Evolutionary conservation across 441 rosid species (phyloP), one percentile per base, ranked within the genome.

Genomic region (Bruguiera hainesii): DNA sequence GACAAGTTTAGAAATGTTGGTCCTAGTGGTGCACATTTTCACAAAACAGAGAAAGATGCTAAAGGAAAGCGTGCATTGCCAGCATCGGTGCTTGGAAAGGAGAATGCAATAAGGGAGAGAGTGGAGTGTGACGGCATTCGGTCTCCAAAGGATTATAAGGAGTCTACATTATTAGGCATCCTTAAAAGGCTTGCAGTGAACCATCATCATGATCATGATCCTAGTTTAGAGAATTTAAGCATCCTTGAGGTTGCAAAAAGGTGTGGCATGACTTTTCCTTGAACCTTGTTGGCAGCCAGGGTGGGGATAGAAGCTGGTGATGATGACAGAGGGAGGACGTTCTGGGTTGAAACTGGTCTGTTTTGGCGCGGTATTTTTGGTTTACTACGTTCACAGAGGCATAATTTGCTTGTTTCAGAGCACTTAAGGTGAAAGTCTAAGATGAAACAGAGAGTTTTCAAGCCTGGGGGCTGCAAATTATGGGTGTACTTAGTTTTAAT

Each of bases 191-290:
- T 72, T 48, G 33, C 71, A 18, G 37, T 61, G 56, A 61, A 56
- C 18, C 5, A 56, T 31, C 63, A 57, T 58, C 30, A 18, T 30
- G 84, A 70, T 68, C 62, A 33, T 7, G 37, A 33, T 33, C 9
- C 37, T 23, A 48, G 21, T 68, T 55, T 81, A 28, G 72, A 57
- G 64, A 70, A 62, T 29, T 51, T 67, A 16, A 75, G 77, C 39
- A 60, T 76, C 46, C 58, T 78, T 68, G 85, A 85, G 58, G 73
- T 68, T 56, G 87, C 77, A 9, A 78, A 78, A 79, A 64, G 64
- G 57, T 61, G 76, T 28, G 86, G 87, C 66, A 31, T 81, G 55
- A 70, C 73, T 50, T 79, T 82, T 69, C 83, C 82, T 53, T 65
- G 48, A 18, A 35, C 55, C 62, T 42, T 64, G 60, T 3, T 69